phyloP scores from a whole-genome alignment of 2,329 filamentous ascomycete genomes.

The Aspergillus spinulosporus region DNA sequence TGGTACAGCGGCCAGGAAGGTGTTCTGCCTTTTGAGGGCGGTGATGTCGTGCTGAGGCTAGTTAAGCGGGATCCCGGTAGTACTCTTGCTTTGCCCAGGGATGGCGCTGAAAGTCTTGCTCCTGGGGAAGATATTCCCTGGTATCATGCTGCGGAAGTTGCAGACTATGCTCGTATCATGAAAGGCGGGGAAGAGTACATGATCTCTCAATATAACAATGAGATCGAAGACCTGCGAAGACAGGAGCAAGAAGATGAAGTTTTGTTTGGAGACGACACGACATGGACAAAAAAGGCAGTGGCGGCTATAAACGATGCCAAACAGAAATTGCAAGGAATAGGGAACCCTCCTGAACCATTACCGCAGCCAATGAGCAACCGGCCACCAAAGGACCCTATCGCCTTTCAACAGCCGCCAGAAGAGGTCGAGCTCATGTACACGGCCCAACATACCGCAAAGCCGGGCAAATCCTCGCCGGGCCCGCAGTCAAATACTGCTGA shows the following conservation, averaged over 20 bases:
- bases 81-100: slow-evolving; percentile 82
- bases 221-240: slow-evolving; percentile 70
- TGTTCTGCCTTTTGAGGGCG: slow-evolving; percentile 74
- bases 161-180: slow-evolving; percentile 97
- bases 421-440: slow-evolving; percentile 55
- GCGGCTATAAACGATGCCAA: slow-evolving; percentile 71
- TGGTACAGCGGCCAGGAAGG: slow-evolving; percentile 90
- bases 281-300: slow-evolving; percentile 86
- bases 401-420: slow-evolving; percentile 49
- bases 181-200: slow-evolving; percentile 91
- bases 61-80: slow-evolving; percentile 78
- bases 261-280: slow-evolving; percentile 85
- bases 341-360: slow-evolving; percentile 60
- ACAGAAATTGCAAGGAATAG: slow-evolving; percentile 69
- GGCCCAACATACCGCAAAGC: slow-evolving; percentile 49
- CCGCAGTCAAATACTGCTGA: slow-evolving; percentile 21
- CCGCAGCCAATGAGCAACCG: slow-evolving; percentile 54
- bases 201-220: slow-evolving; percentile 72
- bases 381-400: slow-evolving; percentile 50
- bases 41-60: slow-evolving; percentile 84
- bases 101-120: slow-evolving; percentile 70
- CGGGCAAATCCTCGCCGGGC: slow-evolving; percentile 43
- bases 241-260: slow-evolving; percentile 89
- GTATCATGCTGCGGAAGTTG: slow-evolving; percentile 90
- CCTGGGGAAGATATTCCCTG: slow-evolving; percentile 80